phyloP scores from a whole-genome alignment of 257 asterid species.

The Nicotiana undulata region DNA sequence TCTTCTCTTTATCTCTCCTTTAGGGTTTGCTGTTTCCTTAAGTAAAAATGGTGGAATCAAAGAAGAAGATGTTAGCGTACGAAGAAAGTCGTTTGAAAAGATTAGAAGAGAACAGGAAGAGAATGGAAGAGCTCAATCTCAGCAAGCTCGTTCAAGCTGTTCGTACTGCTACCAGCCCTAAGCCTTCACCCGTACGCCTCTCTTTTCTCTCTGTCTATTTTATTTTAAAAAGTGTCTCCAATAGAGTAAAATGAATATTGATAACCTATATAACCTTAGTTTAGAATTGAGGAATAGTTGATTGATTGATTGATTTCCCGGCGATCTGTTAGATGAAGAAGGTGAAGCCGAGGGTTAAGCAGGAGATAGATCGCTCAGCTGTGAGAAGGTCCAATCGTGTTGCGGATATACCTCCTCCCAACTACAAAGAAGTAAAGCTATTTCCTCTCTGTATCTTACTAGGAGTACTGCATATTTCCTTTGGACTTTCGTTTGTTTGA shows the following conservation, averaged over 20 bases:
- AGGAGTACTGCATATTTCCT: neutral
- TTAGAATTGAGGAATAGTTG: neutral
- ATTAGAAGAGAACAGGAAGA: constrained; percentile 63
- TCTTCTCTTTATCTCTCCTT: neutral
- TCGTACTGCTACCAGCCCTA: constrained; percentile 27
- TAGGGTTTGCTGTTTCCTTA: neutral
- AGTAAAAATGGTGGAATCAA: constrained; percentile 45
- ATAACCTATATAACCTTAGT: neutral
- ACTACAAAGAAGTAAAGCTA: constrained; percentile 50
- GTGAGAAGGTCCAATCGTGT: constrained; percentile 61
- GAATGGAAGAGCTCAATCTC: constrained; percentile 65
- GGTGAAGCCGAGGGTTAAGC: constrained; percentile 38
- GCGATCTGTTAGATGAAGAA: constrained; percentile 52
- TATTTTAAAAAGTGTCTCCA: neutral
- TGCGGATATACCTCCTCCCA: constrained; percentile 44
- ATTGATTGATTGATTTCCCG: neutral
- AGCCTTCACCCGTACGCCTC: constrained; percentile 39
- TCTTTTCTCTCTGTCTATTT: neutral
- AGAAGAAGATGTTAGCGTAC: constrained; percentile 30
- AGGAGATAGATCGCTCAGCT: constrained; percentile 31
- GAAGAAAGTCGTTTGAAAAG: constrained; percentile 51
- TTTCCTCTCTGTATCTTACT: neutral
- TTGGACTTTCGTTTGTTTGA: neutral
- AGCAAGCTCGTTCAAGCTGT: constrained; percentile 47
- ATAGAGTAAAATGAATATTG: neutral